Conservation (phyloP, 2,329 filamentous ascomycete genomes). For the Elsinoe ampelina region DNA sequence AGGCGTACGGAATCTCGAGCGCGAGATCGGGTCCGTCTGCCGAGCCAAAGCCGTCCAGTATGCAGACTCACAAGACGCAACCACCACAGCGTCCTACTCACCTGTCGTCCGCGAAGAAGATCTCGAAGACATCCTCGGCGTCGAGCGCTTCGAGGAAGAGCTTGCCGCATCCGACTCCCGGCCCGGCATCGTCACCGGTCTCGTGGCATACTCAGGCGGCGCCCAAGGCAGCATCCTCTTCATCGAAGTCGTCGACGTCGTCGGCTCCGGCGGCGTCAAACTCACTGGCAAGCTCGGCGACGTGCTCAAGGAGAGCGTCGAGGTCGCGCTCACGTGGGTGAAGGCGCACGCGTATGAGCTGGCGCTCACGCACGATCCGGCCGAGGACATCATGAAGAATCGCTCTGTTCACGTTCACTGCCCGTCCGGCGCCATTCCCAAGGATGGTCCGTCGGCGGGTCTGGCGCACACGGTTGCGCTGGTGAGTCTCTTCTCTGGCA, state of each 20-base stretch:
- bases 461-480: slow-evolving; percentile 90
- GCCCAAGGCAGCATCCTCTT: slow-evolving; percentile 95
- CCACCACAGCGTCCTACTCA: slow-evolving; percentile 56
- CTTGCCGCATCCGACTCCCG: slow-evolving; percentile 74
- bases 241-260: slow-evolving; percentile 97
- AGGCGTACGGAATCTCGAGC: slow-evolving; percentile 89
- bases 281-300: slow-evolving; percentile 94
- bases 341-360: slow-evolving; percentile 91
- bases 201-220: slow-evolving; percentile 88
- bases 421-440: slow-evolving; percentile 87
- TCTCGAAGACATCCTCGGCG: slow-evolving; percentile 81
- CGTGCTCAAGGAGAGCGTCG: slow-evolving; percentile 92
- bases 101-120: slow-evolving; percentile 66
- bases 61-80: slow-evolving; percentile 75
- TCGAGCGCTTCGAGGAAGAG: slow-evolving; percentile 90
- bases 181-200: slow-evolving; percentile 87
- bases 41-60: slow-evolving; percentile 92
- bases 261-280: slow-evolving; percentile 81
- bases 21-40: slow-evolving; percentile 89
- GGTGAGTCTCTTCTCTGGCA: slow-evolving; percentile 79
- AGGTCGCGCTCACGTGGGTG: slow-evolving; percentile 94
- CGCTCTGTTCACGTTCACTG: slow-evolving; percentile 94
- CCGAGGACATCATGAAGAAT: slow-evolving; percentile 91
- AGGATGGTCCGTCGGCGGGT: slow-evolving; percentile 76
- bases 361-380: slow-evolving; percentile 68